Evolutionary conservation across 129 eudicot species (phyloP).

Genomic region (Tagetes patula): DNA sequence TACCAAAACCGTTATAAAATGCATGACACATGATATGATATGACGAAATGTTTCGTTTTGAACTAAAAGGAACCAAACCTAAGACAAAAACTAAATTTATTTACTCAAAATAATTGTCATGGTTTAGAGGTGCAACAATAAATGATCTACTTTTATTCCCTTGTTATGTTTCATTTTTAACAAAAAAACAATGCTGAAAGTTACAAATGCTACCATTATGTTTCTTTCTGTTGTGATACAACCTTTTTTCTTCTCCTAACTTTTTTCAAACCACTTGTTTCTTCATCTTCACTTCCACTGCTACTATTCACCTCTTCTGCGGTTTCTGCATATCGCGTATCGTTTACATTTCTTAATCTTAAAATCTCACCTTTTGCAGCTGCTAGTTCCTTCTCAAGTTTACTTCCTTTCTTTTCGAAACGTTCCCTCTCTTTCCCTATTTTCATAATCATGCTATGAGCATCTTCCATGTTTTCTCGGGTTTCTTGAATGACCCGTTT

Average conservation of each 20-base stretch:
- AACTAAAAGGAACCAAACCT: too few relatives aligned
- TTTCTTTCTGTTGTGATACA: constrained; percentile 33
- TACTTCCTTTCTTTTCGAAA: constrained; percentile 52
- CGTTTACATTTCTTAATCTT: constrained; percentile 40
- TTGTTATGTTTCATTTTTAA: not conserved
- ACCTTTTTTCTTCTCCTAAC: constrained; percentile 56
- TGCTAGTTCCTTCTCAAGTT: constrained; percentile 71
- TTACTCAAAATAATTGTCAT: too few relatives aligned
- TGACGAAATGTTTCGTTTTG: too few relatives aligned
- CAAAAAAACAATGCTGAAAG: constrained; percentile 14
- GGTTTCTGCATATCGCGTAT: not conserved
- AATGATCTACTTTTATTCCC: not conserved
- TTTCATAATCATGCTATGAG: constrained; percentile 59
- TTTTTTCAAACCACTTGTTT: constrained; percentile 44
- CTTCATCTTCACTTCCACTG: constrained; percentile 30
- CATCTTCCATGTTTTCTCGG: constrained; percentile 76
- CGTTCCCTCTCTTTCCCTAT: constrained; percentile 68
- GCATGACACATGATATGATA: too few relatives aligned
- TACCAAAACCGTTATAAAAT: too few relatives aligned
- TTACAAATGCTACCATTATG: constrained; percentile 33
- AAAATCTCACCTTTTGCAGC: constrained; percentile 83
- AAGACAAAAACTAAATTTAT: too few relatives aligned
- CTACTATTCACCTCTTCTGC: not conserved
- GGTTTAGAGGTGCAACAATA: not conserved
- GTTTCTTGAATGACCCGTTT: constrained; percentile 58